Conservation (phyloP, 2,329 filamentous ascomycete species). For the Fusarium tupiense region DNA sequence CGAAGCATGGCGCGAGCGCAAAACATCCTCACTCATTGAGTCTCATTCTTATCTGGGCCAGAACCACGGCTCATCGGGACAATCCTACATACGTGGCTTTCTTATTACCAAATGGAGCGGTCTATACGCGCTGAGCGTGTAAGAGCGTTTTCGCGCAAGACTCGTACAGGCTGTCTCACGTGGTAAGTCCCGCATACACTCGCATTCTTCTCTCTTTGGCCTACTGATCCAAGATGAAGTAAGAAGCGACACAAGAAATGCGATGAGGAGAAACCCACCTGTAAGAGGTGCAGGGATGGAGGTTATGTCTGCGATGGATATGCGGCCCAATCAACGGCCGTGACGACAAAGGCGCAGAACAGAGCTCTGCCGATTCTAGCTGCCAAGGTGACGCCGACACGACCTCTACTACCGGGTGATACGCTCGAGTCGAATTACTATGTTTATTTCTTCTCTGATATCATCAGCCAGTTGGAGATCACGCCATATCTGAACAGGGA, state of each 20-base stretch:
- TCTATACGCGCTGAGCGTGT: not conserved
- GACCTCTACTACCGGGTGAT: not conserved
- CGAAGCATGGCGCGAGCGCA: not conserved
- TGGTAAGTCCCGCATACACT: not conserved
- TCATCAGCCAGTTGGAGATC: not conserved
- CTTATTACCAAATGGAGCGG: not conserved
- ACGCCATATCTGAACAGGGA: not conserved
- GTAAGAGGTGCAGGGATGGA: constrained; percentile 7
- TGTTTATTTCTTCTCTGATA: constrained; percentile 3
- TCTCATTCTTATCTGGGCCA: not conserved
- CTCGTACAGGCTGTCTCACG: constrained; percentile 6
- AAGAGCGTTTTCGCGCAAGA: not conserved
- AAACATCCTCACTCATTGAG: not conserved
- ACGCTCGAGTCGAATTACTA: constrained; percentile 5
- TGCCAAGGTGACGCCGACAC: not conserved
- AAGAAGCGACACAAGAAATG: constrained; percentile 18
- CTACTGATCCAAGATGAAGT: not conserved
- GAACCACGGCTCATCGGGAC: not conserved
- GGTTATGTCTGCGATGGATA: constrained; percentile 20
- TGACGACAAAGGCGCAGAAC: not conserved
- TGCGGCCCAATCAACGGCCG: not conserved
- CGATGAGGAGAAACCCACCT: constrained; percentile 2
- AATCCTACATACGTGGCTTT: not conserved
- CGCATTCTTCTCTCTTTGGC: not conserved
- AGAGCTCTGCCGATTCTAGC: not conserved